These are phyloP conservation scores for Singerocomus inundabilis DNA, from an alignment of 1,284 basidiomycete genomes.

Conservation along the genomic window DNA sequence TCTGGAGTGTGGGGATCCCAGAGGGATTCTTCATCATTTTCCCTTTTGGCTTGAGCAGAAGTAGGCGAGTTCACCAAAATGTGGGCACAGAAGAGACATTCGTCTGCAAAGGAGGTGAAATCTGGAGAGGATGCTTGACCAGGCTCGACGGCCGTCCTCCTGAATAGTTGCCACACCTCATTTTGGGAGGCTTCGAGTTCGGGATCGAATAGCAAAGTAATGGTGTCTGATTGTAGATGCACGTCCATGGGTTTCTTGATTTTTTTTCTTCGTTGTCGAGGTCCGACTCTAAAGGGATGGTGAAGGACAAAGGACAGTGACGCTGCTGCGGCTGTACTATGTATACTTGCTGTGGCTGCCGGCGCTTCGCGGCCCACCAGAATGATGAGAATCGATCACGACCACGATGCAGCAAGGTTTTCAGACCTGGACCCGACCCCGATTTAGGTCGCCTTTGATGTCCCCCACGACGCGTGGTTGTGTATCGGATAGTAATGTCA, in stretches of 20 bases:
- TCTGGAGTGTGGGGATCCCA: neutral
- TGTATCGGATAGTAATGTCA: no score
- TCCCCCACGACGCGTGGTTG: neutral
- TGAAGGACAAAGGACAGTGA: neutral
- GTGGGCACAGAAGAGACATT: constrained; percentile 29
- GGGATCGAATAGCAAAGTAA: constrained; percentile 9
- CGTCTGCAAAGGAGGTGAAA: constrained; percentile 27
- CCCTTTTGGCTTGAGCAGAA: neutral
- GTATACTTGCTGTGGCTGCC: constrained; percentile 18
- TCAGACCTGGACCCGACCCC: no score
- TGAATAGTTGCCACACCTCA: constrained; percentile 26
- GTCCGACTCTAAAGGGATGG: neutral
- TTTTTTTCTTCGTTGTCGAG: neutral
- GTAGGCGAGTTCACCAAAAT: constrained; percentile 8
- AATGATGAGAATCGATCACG: neutral
- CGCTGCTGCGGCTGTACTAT: constrained; percentile 16
- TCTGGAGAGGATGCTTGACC: constrained; percentile 25
- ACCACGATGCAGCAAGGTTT: no score
- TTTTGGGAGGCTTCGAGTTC: neutral
- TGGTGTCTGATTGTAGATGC: constrained; percentile 11
- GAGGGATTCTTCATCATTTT: neutral
- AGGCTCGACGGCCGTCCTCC: constrained; percentile 27
- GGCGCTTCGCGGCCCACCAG: constrained; percentile 11
- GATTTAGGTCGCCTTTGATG: neutral
- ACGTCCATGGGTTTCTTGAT: constrained; percentile 9